These are phyloP conservation scores for Fusarium sp. DNA, from an alignment of 2,329 filamentous ascomycete genomes.

Conservation along the genomic window DNA sequence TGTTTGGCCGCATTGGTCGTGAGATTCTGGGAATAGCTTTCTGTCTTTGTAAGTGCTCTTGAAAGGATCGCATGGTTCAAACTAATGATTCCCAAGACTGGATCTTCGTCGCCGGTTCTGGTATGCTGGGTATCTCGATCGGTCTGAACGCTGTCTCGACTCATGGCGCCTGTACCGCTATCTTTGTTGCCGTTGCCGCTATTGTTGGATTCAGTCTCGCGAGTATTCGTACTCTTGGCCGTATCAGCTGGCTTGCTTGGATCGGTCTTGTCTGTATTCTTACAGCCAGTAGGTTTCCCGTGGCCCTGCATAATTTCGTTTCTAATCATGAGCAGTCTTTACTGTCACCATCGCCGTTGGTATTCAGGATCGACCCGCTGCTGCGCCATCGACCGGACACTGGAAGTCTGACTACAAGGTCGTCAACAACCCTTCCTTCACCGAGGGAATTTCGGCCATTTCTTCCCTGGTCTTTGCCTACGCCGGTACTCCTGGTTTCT, in stretches of 20 bases:
- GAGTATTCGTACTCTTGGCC: slow-evolving; percentile 48
- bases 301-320: not conserved
- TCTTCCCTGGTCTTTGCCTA: slow-evolving; percentile 53
- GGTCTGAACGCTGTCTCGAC: slow-evolving; percentile 54
- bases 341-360: slow-evolving; percentile 39
- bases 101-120: slow-evolving; percentile 33
- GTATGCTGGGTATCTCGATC: slow-evolving; percentile 50
- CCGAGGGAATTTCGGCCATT: slow-evolving; percentile 47
- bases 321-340: slow-evolving; percentile 18
- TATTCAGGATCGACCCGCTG: slow-evolving; percentile 31
- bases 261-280: slow-evolving; percentile 37
- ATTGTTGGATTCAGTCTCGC: slow-evolving; percentile 46
- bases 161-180: slow-evolving; percentile 53
- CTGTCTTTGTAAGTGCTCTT: slow-evolving; percentile 47
- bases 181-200: slow-evolving; percentile 54
- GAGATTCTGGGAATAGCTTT: slow-evolving; percentile 54
- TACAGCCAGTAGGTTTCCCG: slow-evolving; percentile 23
- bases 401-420: slow-evolving; percentile 49
- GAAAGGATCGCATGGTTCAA: rapidly evolving
- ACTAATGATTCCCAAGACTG: slow-evolving; percentile 18
- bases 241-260: slow-evolving; percentile 50
- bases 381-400: slow-evolving; percentile 24
- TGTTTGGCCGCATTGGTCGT: slow-evolving; percentile 60
- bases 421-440: slow-evolving; percentile 46
- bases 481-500: slow-evolving; percentile 51